Conservation (phyloP, 2,329 filamentous ascomycete species). For the Epichloe uncinata region DNA sequence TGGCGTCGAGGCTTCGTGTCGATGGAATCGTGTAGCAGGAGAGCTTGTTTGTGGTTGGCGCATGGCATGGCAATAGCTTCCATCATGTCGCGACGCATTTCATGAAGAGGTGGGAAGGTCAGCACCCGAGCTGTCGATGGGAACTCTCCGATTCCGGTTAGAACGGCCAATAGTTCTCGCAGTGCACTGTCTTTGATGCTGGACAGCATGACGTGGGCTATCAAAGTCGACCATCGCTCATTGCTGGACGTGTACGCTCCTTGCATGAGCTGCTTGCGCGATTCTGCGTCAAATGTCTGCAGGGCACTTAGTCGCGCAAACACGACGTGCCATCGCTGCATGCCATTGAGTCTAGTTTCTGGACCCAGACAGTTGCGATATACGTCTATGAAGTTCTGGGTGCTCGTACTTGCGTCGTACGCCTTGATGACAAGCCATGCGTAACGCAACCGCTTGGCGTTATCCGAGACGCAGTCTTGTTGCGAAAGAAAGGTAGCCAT, state of each 20-base stretch:
- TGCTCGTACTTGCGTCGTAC: conserved; percentile 6
- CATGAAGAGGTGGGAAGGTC: conserved; percentile 2
- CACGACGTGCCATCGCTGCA: conserved; percentile 13
- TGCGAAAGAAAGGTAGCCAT: conserved; percentile 7
- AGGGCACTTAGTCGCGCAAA: conserved; percentile 7
- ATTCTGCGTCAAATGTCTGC: conserved; percentile 1
- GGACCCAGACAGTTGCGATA: conserved; percentile 3
- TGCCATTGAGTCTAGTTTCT: conserved; percentile 1
- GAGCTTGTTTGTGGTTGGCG: conserved; percentile 14
- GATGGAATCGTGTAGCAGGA: conserved; percentile 12
- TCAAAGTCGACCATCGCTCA: conserved; percentile 12
- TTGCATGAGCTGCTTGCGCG: conserved; percentile 5
- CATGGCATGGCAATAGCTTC: conserved; percentile 9
- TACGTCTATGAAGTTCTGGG: conserved; percentile 6
- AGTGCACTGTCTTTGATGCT: conserved; percentile 1
- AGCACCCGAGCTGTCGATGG: conserved; percentile 4
- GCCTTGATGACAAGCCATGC: conserved; percentile 13
- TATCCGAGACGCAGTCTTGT: conserved; percentile 5
- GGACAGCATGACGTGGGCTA: no score
- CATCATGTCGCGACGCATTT: conserved; percentile 5
- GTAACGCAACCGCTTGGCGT: conserved; percentile 7
- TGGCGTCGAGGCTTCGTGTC: conserved; percentile 1
- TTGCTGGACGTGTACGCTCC: conserved; percentile 5
- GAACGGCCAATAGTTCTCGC: conserved; percentile 7
- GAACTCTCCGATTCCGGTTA: conserved; percentile 9